Conservation (phyloP, 2,329 filamentous ascomycete genomes). For the Knufia fluminis region DNA sequence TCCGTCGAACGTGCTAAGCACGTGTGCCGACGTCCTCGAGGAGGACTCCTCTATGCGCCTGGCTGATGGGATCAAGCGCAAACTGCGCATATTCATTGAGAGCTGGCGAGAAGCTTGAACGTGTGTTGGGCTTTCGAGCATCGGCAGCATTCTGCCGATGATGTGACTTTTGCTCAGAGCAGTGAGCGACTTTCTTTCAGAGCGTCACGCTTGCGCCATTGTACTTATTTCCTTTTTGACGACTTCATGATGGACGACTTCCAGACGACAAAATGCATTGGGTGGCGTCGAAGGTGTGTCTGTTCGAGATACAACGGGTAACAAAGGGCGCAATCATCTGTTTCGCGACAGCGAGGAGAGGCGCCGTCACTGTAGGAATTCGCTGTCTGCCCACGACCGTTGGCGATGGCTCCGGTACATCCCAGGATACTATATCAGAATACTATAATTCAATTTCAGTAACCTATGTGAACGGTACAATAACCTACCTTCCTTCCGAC, state of each 20-base stretch:
- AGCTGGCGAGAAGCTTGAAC: constrained; percentile 25
- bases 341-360: no score
- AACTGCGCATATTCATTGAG: constrained; percentile 37
- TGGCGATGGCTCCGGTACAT: no score
- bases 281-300: neutral
- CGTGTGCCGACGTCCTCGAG: constrained; percentile 46
- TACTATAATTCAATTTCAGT: neutral
- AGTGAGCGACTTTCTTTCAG: neutral
- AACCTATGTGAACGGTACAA: neutral
- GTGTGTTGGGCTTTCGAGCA: neutral
- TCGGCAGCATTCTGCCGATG: neutral
- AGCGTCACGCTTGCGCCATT: neutral
- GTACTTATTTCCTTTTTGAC: neutral
- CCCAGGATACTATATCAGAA: neutral
- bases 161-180: neutral
- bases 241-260: constrained; percentile 4
- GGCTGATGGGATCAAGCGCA: constrained; percentile 46
- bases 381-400: no score
- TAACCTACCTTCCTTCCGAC: no score
- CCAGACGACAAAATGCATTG: neutral
- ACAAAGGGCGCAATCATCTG: neutral
- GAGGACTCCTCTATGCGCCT: constrained; percentile 45
- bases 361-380: no score
- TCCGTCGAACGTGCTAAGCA: constrained; percentile 40
- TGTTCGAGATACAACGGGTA: neutral